Conservation (phyloP, 345 rosid genomes). For the Gossypium longicalyx region DNA sequence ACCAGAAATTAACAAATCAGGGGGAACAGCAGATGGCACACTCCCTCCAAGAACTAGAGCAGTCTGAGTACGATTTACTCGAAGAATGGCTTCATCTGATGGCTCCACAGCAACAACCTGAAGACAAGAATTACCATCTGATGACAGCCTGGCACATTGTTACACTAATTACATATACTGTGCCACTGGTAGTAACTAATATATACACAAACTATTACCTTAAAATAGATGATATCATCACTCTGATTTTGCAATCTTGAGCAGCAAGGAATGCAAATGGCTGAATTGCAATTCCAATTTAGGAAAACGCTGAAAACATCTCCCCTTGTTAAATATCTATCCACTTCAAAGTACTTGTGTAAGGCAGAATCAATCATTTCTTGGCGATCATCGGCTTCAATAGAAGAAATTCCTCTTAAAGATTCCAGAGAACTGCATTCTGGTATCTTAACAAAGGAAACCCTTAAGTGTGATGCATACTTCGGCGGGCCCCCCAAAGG, state of each 20-base stretch:
- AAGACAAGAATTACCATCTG: conserved; percentile 23
- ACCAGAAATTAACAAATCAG: conserved; percentile 51
- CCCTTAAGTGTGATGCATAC: conserved; percentile 85
- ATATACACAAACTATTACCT: conserved; percentile 40
- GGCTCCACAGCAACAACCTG: conserved; percentile 96
- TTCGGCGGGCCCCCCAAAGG: conserved; percentile 45
- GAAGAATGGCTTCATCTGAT: conserved; percentile 65
- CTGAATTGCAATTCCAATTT: conserved; percentile 75
- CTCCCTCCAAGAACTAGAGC: conserved; percentile 95
- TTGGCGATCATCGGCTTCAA: conserved; percentile 85
- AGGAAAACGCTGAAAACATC: conserved; percentile 66
- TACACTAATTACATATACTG: neutral
- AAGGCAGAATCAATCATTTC: conserved; percentile 76
- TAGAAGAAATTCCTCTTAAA: conserved; percentile 47
- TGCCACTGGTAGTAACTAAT: neutral
- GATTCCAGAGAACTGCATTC: conserved; percentile 80
- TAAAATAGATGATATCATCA: conserved; percentile 54
- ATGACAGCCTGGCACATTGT: conserved; percentile 19
- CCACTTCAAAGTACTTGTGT: conserved; percentile 64
- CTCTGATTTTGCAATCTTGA: conserved; percentile 36
- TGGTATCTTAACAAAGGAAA: conserved; percentile 83
- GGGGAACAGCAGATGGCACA: conserved; percentile 73
- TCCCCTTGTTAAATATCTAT: conserved; percentile 66
- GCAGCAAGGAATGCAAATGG: conserved; percentile 63
- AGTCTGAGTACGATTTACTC: conserved; percentile 65